A percentile compares a stretch with the other conserved stretches of the same genome.
These are phyloP conservation scores for Phytomonas francai DNA, from an alignment of 208 protist species.

Conservation along the genomic window DNA sequence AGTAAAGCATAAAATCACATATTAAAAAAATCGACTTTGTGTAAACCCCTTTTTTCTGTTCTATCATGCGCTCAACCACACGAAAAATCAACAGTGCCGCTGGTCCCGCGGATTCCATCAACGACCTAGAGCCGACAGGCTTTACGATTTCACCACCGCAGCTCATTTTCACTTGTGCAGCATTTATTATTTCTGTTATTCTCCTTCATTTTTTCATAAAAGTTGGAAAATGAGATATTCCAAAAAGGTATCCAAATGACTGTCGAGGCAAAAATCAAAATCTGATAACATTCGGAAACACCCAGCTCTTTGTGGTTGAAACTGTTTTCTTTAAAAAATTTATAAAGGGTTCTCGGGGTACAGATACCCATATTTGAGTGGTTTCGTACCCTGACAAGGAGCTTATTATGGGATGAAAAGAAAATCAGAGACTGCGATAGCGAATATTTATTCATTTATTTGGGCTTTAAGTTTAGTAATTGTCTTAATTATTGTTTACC, in stretches of 20 bases:
- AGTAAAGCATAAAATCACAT: slow-evolving; percentile 4
- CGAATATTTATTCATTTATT: background rate
- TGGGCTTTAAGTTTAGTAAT: slow-evolving; percentile 1
- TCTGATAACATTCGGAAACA: background rate
- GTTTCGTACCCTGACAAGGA: background rate
- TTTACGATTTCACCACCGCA: slow-evolving; percentile 71
- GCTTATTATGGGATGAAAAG: background rate
- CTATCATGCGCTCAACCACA: slow-evolving; percentile 48
- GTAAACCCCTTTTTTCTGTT: background rate
- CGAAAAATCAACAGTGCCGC: slow-evolving; percentile 20
- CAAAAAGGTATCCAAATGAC: background rate
- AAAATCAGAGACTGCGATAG: background rate
- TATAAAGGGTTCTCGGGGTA: background rate
- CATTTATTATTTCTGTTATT: slow-evolving; percentile 81
- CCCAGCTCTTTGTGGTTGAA: background rate
- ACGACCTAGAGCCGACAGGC: slow-evolving; percentile 63
- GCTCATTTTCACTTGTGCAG: slow-evolving; percentile 47
- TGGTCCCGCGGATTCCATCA: slow-evolving; percentile 27
- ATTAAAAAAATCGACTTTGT: background rate
- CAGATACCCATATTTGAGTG: background rate
- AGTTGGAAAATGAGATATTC: slow-evolving; percentile 12
- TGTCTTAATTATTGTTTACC: background rate
- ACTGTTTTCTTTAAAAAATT: background rate
- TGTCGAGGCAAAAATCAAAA: slow-evolving; percentile 16
- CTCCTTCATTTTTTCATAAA: slow-evolving; percentile 86